Conservation (phyloP, 225 moss, liverwort and hornwort genomes). For the Neckera pumila region DNA sequence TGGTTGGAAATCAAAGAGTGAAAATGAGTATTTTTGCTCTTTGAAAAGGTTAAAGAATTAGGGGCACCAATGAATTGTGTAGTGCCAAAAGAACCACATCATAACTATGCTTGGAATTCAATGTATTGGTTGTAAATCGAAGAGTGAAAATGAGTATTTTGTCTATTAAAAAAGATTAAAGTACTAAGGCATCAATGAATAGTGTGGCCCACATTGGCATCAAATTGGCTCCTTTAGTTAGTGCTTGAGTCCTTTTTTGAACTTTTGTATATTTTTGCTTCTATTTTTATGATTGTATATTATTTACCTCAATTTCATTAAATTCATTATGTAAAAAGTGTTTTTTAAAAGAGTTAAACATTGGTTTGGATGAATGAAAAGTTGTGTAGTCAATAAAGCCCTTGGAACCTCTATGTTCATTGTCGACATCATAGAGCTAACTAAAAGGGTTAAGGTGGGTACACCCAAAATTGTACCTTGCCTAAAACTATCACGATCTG, state of each 20-base stretch:
- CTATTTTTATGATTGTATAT: background rate
- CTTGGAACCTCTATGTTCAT: fast-evolving
- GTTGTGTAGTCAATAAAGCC: fast-evolving
- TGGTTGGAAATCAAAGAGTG: background rate
- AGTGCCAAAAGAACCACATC: background rate
- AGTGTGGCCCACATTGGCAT: background rate
- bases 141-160: background rate
- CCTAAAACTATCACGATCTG: fast-evolving
- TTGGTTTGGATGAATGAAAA: background rate
- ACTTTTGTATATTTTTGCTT: background rate
- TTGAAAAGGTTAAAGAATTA: background rate
- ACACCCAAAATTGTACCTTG: fast-evolving
- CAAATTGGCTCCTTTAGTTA: too few relatives aligned
- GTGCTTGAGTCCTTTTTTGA: background rate
- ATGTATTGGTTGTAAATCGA: background rate
- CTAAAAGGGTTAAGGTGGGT: fast-evolving
- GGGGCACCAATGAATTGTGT: background rate
- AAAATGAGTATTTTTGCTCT: background rate
- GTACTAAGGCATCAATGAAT: background rate
- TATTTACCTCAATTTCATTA: background rate
- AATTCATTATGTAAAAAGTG: background rate
- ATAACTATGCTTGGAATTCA: too few relatives aligned
- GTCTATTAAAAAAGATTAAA: background rate
- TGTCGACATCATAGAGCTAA: too few relatives aligned
- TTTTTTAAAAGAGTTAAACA: background rate